Evolutionary conservation across 1,139 yeast genomes (phyloP).

Genomic region (Debaryomyces nepalensis): DNA sequence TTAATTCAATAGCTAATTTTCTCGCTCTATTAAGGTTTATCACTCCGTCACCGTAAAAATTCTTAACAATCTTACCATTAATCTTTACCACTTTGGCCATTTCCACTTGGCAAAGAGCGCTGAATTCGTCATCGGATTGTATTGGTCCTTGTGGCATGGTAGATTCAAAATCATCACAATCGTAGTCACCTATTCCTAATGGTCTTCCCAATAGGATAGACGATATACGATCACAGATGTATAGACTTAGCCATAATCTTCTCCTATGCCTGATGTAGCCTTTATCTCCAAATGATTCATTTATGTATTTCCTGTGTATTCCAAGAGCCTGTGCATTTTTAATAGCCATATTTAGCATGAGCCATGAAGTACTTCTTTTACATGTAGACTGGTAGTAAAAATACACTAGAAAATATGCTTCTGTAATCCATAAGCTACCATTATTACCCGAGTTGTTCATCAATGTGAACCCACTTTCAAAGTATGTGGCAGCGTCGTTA

Average conservation of each 20-base stretch:
- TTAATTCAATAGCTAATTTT: conserved; percentile 30
- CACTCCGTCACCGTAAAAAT: conserved; percentile 17
- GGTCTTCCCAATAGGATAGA: conserved; percentile 48
- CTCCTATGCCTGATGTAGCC: conserved; percentile 31
- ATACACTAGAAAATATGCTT: conserved; percentile 42
- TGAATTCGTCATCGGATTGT: background rate
- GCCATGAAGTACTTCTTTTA: conserved; percentile 47
- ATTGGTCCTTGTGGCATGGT: background rate
- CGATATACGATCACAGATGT: conserved; percentile 43
- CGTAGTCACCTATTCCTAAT: conserved; percentile 40
- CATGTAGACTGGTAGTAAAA: conserved; percentile 44
- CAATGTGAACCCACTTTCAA: conserved; percentile 38
- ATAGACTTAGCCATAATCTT: conserved; percentile 43
- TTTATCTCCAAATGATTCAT: conserved; percentile 22
- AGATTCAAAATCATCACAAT: conserved; percentile 28
- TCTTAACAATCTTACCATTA: conserved; percentile 37
- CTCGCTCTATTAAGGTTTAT: conserved; percentile 32
- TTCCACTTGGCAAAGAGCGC: conserved; percentile 22
- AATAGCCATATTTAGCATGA: conserved; percentile 31
- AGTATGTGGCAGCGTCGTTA: conserved; percentile 21
- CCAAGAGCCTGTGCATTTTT: conserved; percentile 31
- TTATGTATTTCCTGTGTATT: conserved; percentile 28
- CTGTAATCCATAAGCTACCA: conserved; percentile 47
- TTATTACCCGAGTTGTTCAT: conserved; percentile 36
- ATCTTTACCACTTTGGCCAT: conserved; percentile 21